These are phyloP conservation scores for Corrigiola litoralis DNA, from an alignment of 179 eudicot species.

Conservation along the genomic window DNA sequence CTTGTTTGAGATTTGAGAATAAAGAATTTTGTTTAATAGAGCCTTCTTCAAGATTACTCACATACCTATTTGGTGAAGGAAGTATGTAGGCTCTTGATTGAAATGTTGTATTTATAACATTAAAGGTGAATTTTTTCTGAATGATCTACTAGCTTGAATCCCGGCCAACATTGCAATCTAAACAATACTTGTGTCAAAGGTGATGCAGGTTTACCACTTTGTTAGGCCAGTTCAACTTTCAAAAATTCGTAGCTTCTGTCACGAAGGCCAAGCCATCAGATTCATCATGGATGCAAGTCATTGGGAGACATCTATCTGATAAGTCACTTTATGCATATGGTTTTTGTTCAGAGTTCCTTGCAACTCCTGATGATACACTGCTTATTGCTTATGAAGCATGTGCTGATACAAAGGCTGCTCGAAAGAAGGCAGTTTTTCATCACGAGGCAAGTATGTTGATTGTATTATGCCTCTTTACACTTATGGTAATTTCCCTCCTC, in stretches of 20 bases:
- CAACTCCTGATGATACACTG: conserved; percentile 53
- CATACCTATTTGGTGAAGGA: neutral
- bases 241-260: conserved; percentile 51
- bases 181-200: conserved; percentile 34
- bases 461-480: neutral
- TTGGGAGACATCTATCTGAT: conserved; percentile 48
- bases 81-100: conserved; percentile 3
- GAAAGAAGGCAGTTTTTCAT: conserved; percentile 72
- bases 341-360: conserved; percentile 57
- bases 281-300: conserved; percentile 50
- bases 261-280: conserved; percentile 33
- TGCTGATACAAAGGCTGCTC: conserved; percentile 42
- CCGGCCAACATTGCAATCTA: conserved; percentile 20
- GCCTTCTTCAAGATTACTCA: neutral
- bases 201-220: conserved; percentile 69
- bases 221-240: conserved; percentile 75
- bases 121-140: neutral
- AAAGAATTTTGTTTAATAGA: no score
- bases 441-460: conserved; percentile 65
- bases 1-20: no score
- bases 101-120: neutral
- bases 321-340: conserved; percentile 65
- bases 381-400: conserved; percentile 48
- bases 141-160: neutral
- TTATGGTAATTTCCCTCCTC: neutral